phyloP scores from a whole-genome alignment of 2,329 filamentous ascomycete species.

The Anthostomella pinea region DNA sequence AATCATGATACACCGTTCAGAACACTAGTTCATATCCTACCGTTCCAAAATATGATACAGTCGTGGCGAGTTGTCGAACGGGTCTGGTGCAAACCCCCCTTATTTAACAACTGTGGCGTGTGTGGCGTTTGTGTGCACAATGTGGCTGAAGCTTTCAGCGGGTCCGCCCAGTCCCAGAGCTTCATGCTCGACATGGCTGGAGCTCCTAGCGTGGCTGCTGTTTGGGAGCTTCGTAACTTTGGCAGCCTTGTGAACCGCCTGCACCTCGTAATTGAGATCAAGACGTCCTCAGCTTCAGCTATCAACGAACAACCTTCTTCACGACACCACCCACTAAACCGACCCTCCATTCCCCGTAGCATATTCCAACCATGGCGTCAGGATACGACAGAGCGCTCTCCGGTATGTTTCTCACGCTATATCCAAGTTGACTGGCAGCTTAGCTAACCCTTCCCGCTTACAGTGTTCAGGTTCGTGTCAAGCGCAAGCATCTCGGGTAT shows the following conservation, averaged over 20 bases:
- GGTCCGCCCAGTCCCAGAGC: not conserved
- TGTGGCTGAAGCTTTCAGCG: conserved; percentile 19
- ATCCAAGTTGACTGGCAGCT: conserved; percentile 25
- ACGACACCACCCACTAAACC: conserved; percentile 3
- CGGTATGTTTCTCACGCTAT: conserved; percentile 59
- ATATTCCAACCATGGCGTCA: conserved; percentile 64
- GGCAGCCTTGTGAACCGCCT: conserved; percentile 23
- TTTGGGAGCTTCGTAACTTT: conserved; percentile 28
- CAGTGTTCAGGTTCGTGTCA: conserved; percentile 76
- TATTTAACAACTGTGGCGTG: too few relatives aligned
- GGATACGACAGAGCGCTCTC: conserved; percentile 99
- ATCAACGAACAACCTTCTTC: conserved; percentile 9
- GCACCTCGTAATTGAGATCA: conserved; percentile 3
- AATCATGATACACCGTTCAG: too few relatives aligned
- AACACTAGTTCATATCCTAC: too few relatives aligned
- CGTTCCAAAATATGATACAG: too few relatives aligned
- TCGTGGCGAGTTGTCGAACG: too few relatives aligned
- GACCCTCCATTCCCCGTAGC: conserved; percentile 10
- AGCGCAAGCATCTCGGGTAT: conserved; percentile 3
- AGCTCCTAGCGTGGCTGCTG: conserved; percentile 11
- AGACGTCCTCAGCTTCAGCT: conserved; percentile 8
- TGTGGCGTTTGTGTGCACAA: too few relatives aligned
- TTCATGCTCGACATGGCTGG: conserved; percentile 12
- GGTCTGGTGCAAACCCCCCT: too few relatives aligned
- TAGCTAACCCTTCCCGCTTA: conserved; percentile 41